phyloP scores from a whole-genome alignment of 208 protist species.

The Trypanosomatidae sp. region DNA sequence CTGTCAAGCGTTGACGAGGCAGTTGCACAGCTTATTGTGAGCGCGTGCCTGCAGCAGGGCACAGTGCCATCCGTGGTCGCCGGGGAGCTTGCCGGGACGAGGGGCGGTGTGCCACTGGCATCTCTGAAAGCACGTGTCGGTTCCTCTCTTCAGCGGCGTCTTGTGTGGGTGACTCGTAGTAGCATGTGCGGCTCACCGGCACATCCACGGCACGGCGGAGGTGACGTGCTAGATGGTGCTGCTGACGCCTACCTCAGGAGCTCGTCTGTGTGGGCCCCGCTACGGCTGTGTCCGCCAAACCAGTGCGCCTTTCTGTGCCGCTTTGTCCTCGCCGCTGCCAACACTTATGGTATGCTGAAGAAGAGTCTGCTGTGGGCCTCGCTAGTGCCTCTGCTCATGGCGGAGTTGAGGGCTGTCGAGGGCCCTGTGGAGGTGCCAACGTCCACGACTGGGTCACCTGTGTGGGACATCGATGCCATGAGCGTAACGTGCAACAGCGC shows the following conservation, averaged over 20 bases:
- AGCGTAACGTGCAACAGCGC: neutral
- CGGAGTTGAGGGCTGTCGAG: constrained; percentile 12
- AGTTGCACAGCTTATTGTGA: neutral
- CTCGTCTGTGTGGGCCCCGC: constrained; percentile 31
- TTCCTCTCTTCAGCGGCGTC: neutral
- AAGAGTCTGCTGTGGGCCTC: constrained; percentile 18
- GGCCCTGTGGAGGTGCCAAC: neutral
- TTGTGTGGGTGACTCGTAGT: constrained; percentile 4
- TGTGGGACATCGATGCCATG: neutral
- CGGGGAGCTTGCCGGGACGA: neutral
- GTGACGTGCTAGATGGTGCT: neutral
- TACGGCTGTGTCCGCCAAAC: constrained; percentile 27
- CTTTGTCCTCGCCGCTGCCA: constrained; percentile 46
- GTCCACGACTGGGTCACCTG: neutral
- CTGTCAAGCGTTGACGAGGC: neutral
- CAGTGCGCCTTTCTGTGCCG: constrained; percentile 47
- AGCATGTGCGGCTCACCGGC: neutral
- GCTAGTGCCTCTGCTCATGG: constrained; percentile 32
- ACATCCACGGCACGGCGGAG: neutral
- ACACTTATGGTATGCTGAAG: constrained; percentile 45
- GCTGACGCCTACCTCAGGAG: constrained; percentile 4
- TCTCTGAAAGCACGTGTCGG: neutral
- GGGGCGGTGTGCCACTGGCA: neutral
- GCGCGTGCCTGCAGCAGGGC: neutral
- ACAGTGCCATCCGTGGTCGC: neutral